Evolutionary conservation across 495 filamentous ascomycete species (phyloP), one percentile per base, ranked within the genome.

Genomic region (Hypomontagnella monticulosa): DNA sequence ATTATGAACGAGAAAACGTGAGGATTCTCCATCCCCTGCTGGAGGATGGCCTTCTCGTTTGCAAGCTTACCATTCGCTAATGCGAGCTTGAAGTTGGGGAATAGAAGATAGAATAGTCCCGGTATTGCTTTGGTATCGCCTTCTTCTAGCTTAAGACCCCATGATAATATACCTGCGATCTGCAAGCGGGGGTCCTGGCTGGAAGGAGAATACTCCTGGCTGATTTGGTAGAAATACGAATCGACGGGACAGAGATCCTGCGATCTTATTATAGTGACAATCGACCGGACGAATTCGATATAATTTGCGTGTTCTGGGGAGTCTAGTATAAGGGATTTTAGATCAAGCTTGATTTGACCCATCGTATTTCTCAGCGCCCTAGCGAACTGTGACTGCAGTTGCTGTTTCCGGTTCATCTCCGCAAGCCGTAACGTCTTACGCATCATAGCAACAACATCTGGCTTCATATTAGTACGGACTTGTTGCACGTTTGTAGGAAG

Each of bases 81-180:
- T 18, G 80, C 80, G 43, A 80, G 73, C 67, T 80, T 81, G 64
- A 83, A 84, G 65, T 77, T 83, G n/a, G 74, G 79, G 59, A 74
- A 77, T 1, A 85, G 73, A 33, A 82, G 80, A 54, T 80, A 77
- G 52, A 85, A 85, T 7, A 85, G 75, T 62, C 79, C 76, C 20
- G 76, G 73, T 2, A 71, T 71, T 3, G 79, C 79, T 11, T 73
- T 77, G 14, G 47, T 62, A 11, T 81, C 80, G 0, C 73, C 75
- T 46, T 81, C 77, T 33, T 68, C 70, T 18, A 84, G 69, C 11
- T 78, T 75, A 37, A 83, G 72, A 14, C 77, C 81, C 70, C 81
- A 85, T 14, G 80, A 77, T 1, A 83, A 48, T 30, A 85, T 82
- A 4, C 78, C 75, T 6, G 81, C 80, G 18, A 73, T 74, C 37